Percentiles rank a stretch among this genome's conserved stretches.
Conservation (phyloP, 2,329 filamentous ascomycete species). For the Alternaria hordeiaustralica region DNA sequence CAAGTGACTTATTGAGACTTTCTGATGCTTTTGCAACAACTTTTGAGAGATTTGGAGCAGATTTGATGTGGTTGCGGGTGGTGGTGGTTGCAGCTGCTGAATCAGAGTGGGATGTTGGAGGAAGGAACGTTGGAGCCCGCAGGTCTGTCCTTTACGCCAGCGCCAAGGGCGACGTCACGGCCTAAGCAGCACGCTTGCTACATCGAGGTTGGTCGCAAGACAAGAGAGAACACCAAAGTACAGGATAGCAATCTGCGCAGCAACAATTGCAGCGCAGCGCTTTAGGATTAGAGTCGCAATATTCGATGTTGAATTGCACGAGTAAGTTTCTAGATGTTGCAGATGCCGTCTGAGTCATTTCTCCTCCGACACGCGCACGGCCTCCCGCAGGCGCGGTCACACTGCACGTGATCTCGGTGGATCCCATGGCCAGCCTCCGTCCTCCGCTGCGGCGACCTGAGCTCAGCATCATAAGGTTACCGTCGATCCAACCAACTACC, state of each 20-base stretch:
- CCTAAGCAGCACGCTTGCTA: not conserved
- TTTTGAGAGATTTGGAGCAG: constrained; percentile 5
- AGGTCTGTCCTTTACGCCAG: constrained; percentile 1
- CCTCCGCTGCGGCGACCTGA: constrained; percentile 26
- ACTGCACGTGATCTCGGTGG: constrained; percentile 8
- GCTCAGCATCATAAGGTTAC: constrained; percentile 27
- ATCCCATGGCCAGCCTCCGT: constrained; percentile 22
- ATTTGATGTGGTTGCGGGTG: constrained; percentile 3
- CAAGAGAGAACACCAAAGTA: not conserved
- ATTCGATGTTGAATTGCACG: not conserved
- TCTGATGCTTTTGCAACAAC: not conserved
- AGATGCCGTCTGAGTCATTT: constrained; percentile 4
- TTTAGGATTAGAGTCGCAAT: not conserved
- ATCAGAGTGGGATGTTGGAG: constrained; percentile 19
- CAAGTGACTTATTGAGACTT: not conserved
- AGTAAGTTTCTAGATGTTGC: not conserved
- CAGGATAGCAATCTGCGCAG: not conserved
- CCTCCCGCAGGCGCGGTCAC: constrained; percentile 3
- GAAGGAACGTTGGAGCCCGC: constrained; percentile 20
- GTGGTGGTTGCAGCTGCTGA: constrained; percentile 24
- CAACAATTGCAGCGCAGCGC: not conserved
- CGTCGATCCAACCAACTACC: constrained; percentile 19
- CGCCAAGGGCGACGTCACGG: constrained; percentile 5
- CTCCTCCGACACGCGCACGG: constrained; percentile 1
- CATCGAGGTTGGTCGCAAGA: not conserved